Conservation (phyloP, 1,284 basidiomycete genomes). For the Papiliotrema terrestris region DNA sequence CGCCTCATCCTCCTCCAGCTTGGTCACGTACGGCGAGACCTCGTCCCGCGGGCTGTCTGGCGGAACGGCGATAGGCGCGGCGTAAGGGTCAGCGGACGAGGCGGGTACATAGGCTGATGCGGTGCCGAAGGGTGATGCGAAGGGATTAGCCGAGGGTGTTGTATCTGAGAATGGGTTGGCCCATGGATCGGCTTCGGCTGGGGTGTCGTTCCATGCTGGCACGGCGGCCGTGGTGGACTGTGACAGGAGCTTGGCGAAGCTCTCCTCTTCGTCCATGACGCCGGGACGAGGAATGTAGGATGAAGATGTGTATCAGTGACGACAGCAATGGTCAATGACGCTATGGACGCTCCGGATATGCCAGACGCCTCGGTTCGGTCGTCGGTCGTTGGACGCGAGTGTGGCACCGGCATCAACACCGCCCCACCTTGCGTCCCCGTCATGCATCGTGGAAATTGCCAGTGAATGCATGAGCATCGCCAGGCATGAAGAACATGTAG, state of each 20-base stretch:
- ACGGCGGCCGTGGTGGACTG: conserved; percentile 28
- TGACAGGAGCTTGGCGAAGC: conserved; percentile 40
- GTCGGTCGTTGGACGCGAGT: too few relatives aligned
- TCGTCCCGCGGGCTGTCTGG: conserved; percentile 4
- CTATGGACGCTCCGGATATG: too few relatives aligned
- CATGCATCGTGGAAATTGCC: too few relatives aligned
- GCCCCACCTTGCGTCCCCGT: too few relatives aligned
- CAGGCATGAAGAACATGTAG: too few relatives aligned
- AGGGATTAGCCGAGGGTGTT: conserved; percentile 14
- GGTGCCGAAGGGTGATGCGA: conserved; percentile 8
- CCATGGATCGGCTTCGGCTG: conserved; percentile 34
- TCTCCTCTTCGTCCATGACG: conserved; percentile 43
- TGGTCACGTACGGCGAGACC: conserved; percentile 28
- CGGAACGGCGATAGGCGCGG: neutral
- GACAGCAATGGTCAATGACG: too few relatives aligned
- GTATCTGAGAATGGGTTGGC: conserved; percentile 46
- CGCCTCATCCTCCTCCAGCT: conserved; percentile 19
- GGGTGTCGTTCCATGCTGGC: conserved; percentile 24
- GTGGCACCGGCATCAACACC: too few relatives aligned
- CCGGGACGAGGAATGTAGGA: too few relatives aligned
- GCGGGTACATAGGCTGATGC: conserved; percentile 5
- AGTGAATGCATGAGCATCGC: too few relatives aligned
- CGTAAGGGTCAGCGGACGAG: conserved; percentile 5
- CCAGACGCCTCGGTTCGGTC: too few relatives aligned
- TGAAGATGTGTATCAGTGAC: too few relatives aligned